These are phyloP conservation scores for Apiotrichum sp. DNA, from an alignment of 1,284 basidiomycete species.

Conservation along the genomic window DNA sequence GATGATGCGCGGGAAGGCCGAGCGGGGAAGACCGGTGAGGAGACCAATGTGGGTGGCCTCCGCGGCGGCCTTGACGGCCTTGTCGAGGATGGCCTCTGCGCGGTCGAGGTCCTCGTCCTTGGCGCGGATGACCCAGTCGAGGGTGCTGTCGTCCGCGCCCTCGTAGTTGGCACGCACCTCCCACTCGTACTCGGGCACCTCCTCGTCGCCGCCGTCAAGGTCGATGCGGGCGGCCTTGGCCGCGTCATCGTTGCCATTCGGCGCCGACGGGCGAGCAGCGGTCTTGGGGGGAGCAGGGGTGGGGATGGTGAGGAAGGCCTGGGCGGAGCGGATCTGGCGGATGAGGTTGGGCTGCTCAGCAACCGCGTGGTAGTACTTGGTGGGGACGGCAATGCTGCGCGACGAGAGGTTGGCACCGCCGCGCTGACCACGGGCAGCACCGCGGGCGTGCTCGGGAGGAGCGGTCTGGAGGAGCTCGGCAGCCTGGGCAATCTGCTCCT, in stretches of 20 bases:
- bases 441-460: slow-evolving; percentile 11
- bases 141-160: slow-evolving; percentile 61
- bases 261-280: slow-evolving; percentile 55
- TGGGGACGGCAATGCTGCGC: slow-evolving; percentile 63
- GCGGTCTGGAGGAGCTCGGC: slow-evolving; percentile 58
- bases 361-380: slow-evolving; percentile 77
- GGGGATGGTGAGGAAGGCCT: slow-evolving; percentile 74
- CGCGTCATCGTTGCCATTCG: slow-evolving; percentile 26
- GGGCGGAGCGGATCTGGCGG: slow-evolving; percentile 66
- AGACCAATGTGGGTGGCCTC: slow-evolving; percentile 48
- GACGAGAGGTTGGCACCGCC: slow-evolving; percentile 46
- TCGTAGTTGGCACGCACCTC: slow-evolving; percentile 70
- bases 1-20: slow-evolving; percentile 66
- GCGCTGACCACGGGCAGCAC: slow-evolving; percentile 11
- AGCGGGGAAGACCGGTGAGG: slow-evolving; percentile 47
- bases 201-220: slow-evolving; percentile 52
- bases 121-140: slow-evolving; percentile 70
- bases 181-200: slow-evolving; percentile 52
- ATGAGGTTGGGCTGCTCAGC: slow-evolving; percentile 80
- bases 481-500: slow-evolving; percentile 67
- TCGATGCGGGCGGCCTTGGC: slow-evolving; percentile 69
- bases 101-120: slow-evolving; percentile 70
- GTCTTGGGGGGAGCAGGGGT: slow-evolving; percentile 58
- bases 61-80: slow-evolving; percentile 68
- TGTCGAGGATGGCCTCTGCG: slow-evolving; percentile 59